phyloP scores from a whole-genome alignment of 2,329 filamentous ascomycete genomes.

The Exophiala sp. region DNA sequence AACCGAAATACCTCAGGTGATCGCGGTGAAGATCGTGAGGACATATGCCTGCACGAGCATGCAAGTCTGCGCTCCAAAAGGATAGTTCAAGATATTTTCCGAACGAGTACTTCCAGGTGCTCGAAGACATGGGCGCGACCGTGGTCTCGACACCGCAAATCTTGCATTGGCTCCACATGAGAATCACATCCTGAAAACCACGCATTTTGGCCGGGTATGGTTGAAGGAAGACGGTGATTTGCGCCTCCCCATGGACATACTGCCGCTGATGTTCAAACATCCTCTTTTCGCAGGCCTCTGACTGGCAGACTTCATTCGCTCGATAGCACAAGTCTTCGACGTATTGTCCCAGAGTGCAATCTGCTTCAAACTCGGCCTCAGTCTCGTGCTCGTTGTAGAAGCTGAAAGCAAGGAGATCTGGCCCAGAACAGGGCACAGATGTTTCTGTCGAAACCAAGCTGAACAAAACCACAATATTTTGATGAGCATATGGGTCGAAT shows the following conservation, averaged over 20 bases:
- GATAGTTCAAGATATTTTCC: constrained; percentile 97
- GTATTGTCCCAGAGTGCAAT: constrained; percentile 91
- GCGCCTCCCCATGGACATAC: constrained; percentile 92
- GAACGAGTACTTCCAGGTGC: constrained; percentile 96
- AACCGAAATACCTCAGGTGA: constrained; percentile 87
- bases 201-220: constrained; percentile 61
- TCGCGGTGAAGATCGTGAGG: constrained; percentile 88
- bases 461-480: constrained; percentile 91
- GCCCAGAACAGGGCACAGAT: constrained; percentile 87
- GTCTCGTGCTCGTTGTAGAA: constrained; percentile 87
- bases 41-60: constrained; percentile 68
- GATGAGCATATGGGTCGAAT: constrained; percentile 91
- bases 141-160: constrained; percentile 85
- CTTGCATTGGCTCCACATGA: constrained; percentile 98
- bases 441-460: constrained; percentile 90
- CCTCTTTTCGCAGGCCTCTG: constrained; percentile 77
- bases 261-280: constrained; percentile 93
- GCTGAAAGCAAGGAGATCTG: constrained; percentile 79
- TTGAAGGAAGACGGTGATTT: constrained; percentile 86
- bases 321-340: constrained; percentile 80
- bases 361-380: constrained; percentile 65
- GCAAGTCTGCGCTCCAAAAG: constrained; percentile 86
- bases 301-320: constrained; percentile 69
- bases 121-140: constrained; percentile 83
- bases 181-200: constrained; percentile 66